These are phyloP conservation scores for Clonostachys rosea DNA, from an alignment of 2,329 filamentous ascomycete species.

Conservation along the genomic window DNA sequence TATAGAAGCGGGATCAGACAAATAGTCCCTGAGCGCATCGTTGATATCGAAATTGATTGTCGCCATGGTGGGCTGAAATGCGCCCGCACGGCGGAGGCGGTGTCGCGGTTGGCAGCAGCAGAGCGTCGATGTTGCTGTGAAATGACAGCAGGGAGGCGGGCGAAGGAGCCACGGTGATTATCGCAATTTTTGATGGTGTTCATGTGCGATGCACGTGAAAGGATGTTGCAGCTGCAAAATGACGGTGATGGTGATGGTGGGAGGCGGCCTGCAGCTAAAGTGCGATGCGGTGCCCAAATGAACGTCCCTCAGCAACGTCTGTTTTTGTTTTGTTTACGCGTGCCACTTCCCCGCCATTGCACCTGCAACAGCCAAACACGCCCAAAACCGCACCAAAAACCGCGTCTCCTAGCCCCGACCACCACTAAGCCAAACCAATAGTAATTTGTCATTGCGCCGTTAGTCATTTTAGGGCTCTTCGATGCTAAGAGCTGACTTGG, in stretches of 20 bases:
- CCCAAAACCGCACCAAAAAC: too few relatives aligned
- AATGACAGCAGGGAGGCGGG: neutral
- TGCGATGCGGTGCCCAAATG: neutral
- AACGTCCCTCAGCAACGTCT: constrained; percentile 14
- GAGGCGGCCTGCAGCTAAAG: constrained; percentile 1
- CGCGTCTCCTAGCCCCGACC: too few relatives aligned
- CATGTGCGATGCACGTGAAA: neutral
- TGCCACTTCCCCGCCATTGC: too few relatives aligned
- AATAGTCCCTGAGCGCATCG: constrained; percentile 92
- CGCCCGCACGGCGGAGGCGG: too few relatives aligned
- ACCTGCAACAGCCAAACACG: too few relatives aligned
- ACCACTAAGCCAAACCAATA: too few relatives aligned
- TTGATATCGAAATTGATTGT: constrained; percentile 92
- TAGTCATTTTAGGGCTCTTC: too few relatives aligned
- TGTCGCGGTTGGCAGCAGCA: too few relatives aligned
- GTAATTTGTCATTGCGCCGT: too few relatives aligned
- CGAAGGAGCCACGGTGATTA: neutral
- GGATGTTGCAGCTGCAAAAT: constrained; percentile 2
- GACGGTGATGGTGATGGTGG: constrained; percentile 2
- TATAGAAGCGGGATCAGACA: constrained; percentile 84
- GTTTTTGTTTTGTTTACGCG: constrained; percentile 15
- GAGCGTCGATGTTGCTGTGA: neutral
- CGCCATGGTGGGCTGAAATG: constrained; percentile 45
- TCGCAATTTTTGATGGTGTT: constrained; percentile 3
- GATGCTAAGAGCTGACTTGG: too few relatives aligned